Evolutionary conservation across 2,329 filamentous ascomycete species (phyloP).

Genomic region (Beauveria medogensis): DNA sequence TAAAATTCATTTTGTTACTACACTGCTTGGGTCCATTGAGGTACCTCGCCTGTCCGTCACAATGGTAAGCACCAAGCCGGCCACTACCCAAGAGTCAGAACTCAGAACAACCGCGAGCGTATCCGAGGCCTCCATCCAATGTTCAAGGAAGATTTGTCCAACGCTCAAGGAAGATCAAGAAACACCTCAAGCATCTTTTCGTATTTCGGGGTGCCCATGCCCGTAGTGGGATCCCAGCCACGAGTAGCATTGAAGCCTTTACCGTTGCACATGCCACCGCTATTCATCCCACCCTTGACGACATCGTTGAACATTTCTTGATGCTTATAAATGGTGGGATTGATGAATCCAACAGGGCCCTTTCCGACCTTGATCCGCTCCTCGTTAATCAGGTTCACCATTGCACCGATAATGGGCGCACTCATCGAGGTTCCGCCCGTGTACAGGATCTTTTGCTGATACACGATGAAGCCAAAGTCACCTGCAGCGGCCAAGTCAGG

Average conservation of each 20-base stretch:
- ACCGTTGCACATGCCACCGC: neutral
- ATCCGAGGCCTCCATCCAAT: neutral
- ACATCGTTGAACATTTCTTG: slow-evolving; percentile 11
- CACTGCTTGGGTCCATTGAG: no score
- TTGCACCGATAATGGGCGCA: slow-evolving; percentile 13
- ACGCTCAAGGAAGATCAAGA: slow-evolving; percentile 7
- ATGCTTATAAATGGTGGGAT: slow-evolving; percentile 11
- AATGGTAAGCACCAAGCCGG: no score
- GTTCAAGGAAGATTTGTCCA: slow-evolving; percentile 7
- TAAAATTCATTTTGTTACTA: no score
- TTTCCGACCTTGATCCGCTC: slow-evolving; percentile 22
- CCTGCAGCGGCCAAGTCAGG: slow-evolving; percentile 36
- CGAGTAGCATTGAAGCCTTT: slow-evolving; percentile 1
- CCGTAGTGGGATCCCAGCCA: slow-evolving; percentile 11
- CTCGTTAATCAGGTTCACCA: slow-evolving; percentile 15
- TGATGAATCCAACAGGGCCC: slow-evolving; percentile 27
- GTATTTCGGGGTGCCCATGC: slow-evolving; percentile 11
- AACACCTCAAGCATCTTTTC: neutral
- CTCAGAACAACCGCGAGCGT: no score
- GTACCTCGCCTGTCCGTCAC: no score
- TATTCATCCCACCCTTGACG: slow-evolving; percentile 5
- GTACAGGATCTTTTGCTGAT: slow-evolving; percentile 15
- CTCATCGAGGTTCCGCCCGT: slow-evolving; percentile 12
- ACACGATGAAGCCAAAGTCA: slow-evolving; percentile 34
- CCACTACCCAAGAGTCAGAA: no score